These are phyloP conservation scores for Plasmodium knowlesi DNA, from an alignment of 169 alveolate genomes.

Conservation along the genomic window DNA sequence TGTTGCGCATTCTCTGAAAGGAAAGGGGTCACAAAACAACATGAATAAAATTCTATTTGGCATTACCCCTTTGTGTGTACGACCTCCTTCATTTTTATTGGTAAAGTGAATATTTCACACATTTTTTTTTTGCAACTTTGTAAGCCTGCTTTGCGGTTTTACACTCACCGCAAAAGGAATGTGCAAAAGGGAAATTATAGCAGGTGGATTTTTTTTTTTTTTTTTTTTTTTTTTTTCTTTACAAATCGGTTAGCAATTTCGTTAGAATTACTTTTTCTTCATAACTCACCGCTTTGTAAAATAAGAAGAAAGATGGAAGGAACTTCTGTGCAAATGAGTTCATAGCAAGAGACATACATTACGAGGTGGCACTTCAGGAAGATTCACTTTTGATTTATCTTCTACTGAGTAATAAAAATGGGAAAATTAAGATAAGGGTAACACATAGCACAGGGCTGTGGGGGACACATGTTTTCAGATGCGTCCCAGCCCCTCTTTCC, in stretches of 20 bases:
- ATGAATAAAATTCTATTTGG: neutral
- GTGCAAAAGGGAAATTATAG: constrained; percentile 4
- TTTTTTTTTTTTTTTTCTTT: neutral
- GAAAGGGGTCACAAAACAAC: neutral
- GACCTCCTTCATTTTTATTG: neutral
- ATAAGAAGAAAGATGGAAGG: neutral
- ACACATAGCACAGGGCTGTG: neutral
- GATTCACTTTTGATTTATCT: neutral
- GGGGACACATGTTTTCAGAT: neutral
- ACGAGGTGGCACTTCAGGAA: neutral
- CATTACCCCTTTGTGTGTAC: neutral
- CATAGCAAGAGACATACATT: neutral
- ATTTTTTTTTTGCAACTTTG: neutral
- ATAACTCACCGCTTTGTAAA: neutral
- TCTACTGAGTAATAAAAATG: neutral
- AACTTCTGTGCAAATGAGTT: neutral
- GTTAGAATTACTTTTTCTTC: neutral
- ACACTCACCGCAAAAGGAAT: neutral
- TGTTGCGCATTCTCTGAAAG: neutral
- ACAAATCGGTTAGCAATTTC: neutral
- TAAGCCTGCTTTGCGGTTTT: neutral
- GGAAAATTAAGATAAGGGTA: neutral
- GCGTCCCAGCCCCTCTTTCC: neutral
- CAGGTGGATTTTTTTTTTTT: neutral
- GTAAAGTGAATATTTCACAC: neutral